These are phyloP conservation scores for Diaporthe sp. DNA, from an alignment of 2,329 filamentous ascomycete species.

Conservation along the genomic window DNA sequence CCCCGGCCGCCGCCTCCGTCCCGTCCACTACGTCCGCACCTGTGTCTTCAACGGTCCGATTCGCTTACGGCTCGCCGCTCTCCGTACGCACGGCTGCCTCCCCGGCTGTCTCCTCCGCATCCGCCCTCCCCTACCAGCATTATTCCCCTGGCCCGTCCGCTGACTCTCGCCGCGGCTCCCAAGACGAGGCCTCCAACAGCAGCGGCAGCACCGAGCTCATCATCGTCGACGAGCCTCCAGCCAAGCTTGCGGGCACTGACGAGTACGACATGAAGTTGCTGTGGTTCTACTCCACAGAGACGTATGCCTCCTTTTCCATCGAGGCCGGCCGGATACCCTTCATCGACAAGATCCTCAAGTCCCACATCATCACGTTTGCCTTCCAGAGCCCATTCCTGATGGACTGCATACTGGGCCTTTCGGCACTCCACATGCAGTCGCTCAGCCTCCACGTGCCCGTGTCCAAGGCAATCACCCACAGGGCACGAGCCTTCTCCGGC, in stretches of 20 bases:
- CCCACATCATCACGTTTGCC: constrained; percentile 59
- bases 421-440: constrained; percentile 60
- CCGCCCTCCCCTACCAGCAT: constrained; percentile 1
- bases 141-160: background rate
- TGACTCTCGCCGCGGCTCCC: constrained; percentile 30
- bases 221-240: constrained; percentile 49
- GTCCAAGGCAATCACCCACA: constrained; percentile 55
- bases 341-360: constrained; percentile 56
- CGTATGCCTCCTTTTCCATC: constrained; percentile 58
- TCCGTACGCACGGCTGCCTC: constrained; percentile 24
- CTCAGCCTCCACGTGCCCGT: constrained; percentile 43
- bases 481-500: constrained; percentile 60
- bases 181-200: constrained; percentile 8
- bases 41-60: background rate
- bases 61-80: constrained; percentile 28
- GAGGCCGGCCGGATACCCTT: constrained; percentile 46
- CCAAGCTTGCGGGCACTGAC: constrained; percentile 47
- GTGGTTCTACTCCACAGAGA: constrained; percentile 64
- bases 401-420: constrained; percentile 63
- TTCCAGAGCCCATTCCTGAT: constrained; percentile 65
- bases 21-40: no score
- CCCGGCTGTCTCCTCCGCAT: constrained; percentile 6
- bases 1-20: background rate
- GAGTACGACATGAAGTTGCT: constrained; percentile 63
- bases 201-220: constrained; percentile 42